Percentiles rank a stretch among this genome's conserved stretches.
Evolutionary conservation across 306 rosid species (phyloP).

Genomic region (Cucumis melo): DNA sequence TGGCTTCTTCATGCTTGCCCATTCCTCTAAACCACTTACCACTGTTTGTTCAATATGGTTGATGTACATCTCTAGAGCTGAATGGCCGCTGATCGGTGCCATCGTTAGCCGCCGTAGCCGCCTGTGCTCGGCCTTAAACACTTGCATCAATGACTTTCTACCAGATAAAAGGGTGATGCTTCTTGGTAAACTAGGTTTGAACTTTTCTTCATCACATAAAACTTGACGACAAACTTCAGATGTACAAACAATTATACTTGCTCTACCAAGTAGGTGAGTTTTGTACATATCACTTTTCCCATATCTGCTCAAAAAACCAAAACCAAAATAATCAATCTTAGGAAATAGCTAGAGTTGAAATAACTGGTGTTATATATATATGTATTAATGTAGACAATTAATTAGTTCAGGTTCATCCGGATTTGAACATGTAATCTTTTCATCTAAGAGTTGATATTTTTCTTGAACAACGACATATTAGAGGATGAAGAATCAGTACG

Average conservation of each 20-base stretch:
- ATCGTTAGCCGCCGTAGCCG: slow-evolving; percentile 5
- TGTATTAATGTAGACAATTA: too few relatives aligned
- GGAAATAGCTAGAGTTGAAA: too few relatives aligned
- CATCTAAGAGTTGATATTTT: too few relatives aligned
- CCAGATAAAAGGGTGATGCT: not conserved
- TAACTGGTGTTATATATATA: too few relatives aligned
- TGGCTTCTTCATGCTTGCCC: slow-evolving; percentile 12
- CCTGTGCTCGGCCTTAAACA: not conserved
- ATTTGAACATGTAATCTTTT: too few relatives aligned
- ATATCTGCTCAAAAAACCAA: not conserved
- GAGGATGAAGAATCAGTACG: too few relatives aligned
- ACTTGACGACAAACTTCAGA: slow-evolving; percentile 8
- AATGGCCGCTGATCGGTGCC: slow-evolving; percentile 6
- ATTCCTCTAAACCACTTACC: slow-evolving; percentile 7
- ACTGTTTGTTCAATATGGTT: not conserved
- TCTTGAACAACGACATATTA: too few relatives aligned
- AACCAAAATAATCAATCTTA: too few relatives aligned
- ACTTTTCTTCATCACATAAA: slow-evolving; percentile 4
- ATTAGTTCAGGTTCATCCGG: too few relatives aligned
- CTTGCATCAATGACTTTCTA: not conserved
- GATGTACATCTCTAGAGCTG: slow-evolving; percentile 4
- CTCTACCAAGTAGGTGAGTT: slow-evolving; percentile 11
- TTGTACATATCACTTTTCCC: slow-evolving; percentile 17
- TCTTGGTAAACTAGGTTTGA: not conserved
- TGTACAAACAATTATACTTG: slow-evolving; percentile 10